A percentile compares a stretch with the other conserved stretches of the same genome.
Conservation (phyloP, 768 basidiomycete genomes). For the Agaricus blazei region DNA sequence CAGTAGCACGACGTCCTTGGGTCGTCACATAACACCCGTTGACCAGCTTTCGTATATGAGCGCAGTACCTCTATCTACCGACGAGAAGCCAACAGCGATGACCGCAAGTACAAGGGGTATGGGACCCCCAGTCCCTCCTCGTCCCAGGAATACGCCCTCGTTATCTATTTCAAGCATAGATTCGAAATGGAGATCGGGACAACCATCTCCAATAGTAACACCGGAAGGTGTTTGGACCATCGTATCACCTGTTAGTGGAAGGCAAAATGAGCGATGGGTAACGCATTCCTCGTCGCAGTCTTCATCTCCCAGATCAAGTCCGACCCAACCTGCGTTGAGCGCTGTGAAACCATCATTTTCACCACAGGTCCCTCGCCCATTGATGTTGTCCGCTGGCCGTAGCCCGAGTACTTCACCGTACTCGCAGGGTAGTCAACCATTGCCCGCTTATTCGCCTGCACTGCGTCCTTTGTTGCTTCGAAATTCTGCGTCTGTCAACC, state of each 20-base stretch:
- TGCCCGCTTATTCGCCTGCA: neutral
- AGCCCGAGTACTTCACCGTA: constrained; percentile 2
- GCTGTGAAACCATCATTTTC: constrained; percentile 11
- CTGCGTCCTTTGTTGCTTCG: constrained; percentile 1
- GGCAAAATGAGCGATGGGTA: neutral
- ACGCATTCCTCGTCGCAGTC: neutral
- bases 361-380: constrained; percentile 5
- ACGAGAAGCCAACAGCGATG: neutral
- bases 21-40: constrained; percentile 3
- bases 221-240: constrained; percentile 5
- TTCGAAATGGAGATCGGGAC: neutral
- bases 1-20: constrained; percentile 1
- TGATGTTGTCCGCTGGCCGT: neutral
- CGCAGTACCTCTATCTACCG: neutral
- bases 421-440: neutral
- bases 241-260: neutral
- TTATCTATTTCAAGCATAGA: neutral
- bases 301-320: neutral
- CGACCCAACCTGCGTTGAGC: constrained; percentile 10
- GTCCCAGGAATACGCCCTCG: neutral
- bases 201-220: neutral
- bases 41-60: constrained; percentile 3
- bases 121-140: constrained; percentile 5
- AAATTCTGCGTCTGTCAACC: neutral
- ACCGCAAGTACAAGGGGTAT: neutral